phyloP scores from a whole-genome alignment of 257 asterid species.

The Plectranthus barbatus region DNA sequence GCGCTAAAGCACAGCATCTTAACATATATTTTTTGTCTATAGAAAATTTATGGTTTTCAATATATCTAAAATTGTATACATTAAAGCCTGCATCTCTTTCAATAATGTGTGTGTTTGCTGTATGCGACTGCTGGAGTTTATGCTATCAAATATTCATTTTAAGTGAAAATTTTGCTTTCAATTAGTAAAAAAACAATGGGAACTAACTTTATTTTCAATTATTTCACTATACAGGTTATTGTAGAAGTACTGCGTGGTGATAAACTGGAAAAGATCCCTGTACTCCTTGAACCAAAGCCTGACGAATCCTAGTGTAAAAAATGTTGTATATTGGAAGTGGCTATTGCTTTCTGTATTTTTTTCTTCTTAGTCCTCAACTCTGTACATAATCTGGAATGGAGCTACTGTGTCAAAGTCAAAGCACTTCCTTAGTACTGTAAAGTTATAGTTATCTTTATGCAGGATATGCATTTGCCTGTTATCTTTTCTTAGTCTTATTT shows the following conservation, averaged over 20 bases:
- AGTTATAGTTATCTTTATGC: constrained; percentile 2
- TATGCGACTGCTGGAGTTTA: no score
- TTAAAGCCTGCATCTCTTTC: neutral
- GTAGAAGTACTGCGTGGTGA: constrained; percentile 95
- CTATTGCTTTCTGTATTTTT: constrained; percentile 10
- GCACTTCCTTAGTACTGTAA: constrained; percentile 9
- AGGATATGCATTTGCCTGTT: constrained; percentile 1
- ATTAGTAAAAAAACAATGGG: neutral
- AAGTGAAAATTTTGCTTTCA: neutral
- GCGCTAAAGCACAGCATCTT: neutral
- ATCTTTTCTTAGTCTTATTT: no score
- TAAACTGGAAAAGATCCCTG: constrained; percentile 82
- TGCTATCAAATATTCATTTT: neutral
- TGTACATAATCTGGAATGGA: constrained; percentile 16
- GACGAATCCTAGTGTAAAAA: constrained; percentile 50
- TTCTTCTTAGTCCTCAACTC: constrained; percentile 4
- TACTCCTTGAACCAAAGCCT: constrained; percentile 81
- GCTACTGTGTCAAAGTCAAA: constrained; percentile 1
- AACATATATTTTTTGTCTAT: neutral
- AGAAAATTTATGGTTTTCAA: neutral
- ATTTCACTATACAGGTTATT: constrained; percentile 39
- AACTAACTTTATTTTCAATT: neutral
- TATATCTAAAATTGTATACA: neutral
- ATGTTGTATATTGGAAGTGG: constrained; percentile 6
- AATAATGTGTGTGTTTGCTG: neutral